Evolutionary conservation across 148 eudicot species (phyloP).

Genomic region (Silene latifolia): DNA sequence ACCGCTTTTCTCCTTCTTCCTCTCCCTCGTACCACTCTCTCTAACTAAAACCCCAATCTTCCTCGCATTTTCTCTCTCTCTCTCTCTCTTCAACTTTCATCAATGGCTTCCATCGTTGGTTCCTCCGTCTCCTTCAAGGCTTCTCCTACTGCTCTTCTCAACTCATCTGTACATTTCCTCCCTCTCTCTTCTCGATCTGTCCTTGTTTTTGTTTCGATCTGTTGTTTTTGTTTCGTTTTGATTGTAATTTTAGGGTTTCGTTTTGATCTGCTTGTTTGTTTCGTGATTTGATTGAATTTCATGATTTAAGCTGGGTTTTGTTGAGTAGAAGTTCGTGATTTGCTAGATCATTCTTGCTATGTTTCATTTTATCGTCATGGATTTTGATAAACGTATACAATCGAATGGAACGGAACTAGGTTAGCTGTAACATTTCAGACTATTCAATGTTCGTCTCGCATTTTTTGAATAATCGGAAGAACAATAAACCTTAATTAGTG

Average conservation of each 20-base stretch:
- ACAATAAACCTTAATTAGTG: no score
- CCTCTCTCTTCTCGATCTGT: slow-evolving; percentile 8
- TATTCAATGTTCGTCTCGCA: not conserved
- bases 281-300: not conserved
- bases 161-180: slow-evolving; percentile 23
- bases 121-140: slow-evolving; percentile 28
- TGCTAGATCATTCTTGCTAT: not conserved
- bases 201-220: not conserved
- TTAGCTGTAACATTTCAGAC: no score
- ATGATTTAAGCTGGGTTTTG: not conserved
- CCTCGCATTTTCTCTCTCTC: not conserved
- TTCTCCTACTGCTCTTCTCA: slow-evolving; percentile 3
- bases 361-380: no score
- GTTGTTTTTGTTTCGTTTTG: not conserved
- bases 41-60: not conserved
- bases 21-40: not conserved
- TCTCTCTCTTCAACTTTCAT: not conserved
- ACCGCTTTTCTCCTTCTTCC: not conserved
- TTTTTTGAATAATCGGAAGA: not conserved
- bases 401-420: no score
- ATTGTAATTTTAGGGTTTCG: not conserved
- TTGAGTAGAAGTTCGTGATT: not conserved
- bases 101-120: slow-evolving; percentile 41
- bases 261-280: not conserved
- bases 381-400: no score